Evolutionary conservation across 176 grass and related monocot species (phyloP).

Genomic region (Juncus effusus): DNA sequence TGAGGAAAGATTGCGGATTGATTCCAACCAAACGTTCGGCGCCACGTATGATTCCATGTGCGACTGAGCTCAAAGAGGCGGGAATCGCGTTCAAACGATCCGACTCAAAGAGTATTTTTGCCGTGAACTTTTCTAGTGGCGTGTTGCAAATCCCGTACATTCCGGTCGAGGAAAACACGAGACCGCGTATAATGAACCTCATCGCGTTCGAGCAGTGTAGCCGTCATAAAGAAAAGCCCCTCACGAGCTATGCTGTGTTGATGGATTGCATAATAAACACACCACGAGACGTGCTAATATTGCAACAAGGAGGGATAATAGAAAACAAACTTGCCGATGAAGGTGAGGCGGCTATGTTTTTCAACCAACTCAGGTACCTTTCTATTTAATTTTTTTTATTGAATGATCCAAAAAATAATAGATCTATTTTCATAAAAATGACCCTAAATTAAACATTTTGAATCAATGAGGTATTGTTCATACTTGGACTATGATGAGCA

Average conservation of each 20-base stretch:
- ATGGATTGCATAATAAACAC: constrained; percentile 27
- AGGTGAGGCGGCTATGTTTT: background rate
- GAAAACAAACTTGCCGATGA: constrained; percentile 6
- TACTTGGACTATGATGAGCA: constrained; percentile 8
- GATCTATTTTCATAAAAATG: too few relatives aligned
- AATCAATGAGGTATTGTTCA: background rate
- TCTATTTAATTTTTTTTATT: constrained; percentile 3
- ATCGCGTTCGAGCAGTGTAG: constrained; percentile 30
- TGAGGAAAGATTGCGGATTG: background rate
- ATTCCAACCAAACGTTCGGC: too few relatives aligned
- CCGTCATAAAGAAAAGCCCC: background rate
- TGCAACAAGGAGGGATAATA: constrained; percentile 12
- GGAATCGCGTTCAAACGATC: background rate
- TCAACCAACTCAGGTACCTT: constrained; percentile 12
- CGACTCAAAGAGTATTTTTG: background rate
- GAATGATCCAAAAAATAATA: too few relatives aligned
- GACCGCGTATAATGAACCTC: constrained; percentile 13
- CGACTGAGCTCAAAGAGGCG: background rate
- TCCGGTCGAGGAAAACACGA: background rate
- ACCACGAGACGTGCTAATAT: constrained; percentile 5
- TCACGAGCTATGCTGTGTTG: constrained; percentile 21
- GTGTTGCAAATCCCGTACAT: constrained; percentile 15
- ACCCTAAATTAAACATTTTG: too few relatives aligned
- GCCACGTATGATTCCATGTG: background rate
- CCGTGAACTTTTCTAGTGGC: constrained; percentile 16